Conservation (phyloP, 2,329 filamentous ascomycete genomes). For the Cladophialophora chaetospira region DNA sequence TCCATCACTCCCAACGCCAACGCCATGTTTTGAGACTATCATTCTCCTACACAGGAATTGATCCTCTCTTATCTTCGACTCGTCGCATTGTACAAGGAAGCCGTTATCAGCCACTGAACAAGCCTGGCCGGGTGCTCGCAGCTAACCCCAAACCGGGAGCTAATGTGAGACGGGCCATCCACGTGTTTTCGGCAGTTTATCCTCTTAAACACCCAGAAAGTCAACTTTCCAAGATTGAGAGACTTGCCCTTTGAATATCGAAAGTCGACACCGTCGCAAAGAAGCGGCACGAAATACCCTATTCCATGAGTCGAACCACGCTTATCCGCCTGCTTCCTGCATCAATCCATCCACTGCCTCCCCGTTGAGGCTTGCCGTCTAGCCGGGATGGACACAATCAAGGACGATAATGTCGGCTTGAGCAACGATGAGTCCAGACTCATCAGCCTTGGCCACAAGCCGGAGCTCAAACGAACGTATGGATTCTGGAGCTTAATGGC, state of each 20-base stretch:
- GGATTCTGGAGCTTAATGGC: constrained; percentile 30
- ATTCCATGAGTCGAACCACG: constrained; percentile 16
- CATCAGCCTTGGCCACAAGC: constrained; percentile 29
- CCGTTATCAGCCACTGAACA: not conserved
- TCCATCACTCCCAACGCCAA: not conserved
- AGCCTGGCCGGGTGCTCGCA: not conserved
- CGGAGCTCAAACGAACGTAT: constrained; percentile 28
- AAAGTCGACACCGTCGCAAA: not conserved
- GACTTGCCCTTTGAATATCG: not conserved
- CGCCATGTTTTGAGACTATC: not conserved
- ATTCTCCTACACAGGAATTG: not conserved
- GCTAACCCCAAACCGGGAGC: constrained; percentile 3
- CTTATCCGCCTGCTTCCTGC: not conserved
- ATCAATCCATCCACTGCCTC: not conserved
- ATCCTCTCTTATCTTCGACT: constrained; percentile 1
- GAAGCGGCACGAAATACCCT: not conserved
- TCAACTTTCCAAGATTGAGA: not conserved
- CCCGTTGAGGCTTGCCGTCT: not conserved
- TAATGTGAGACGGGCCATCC: not conserved
- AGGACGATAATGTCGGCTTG: constrained; percentile 16
- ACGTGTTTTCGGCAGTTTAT: not conserved
- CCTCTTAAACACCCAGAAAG: not conserved
- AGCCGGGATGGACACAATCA: constrained; percentile 17
- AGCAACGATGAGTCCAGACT: constrained; percentile 24
- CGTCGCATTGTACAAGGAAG: not conserved